Evolutionary conservation across 345 rosid species (phyloP), one percentile per base, ranked within the genome.

Genomic region (Chamaenerion angustifolium): DNA sequence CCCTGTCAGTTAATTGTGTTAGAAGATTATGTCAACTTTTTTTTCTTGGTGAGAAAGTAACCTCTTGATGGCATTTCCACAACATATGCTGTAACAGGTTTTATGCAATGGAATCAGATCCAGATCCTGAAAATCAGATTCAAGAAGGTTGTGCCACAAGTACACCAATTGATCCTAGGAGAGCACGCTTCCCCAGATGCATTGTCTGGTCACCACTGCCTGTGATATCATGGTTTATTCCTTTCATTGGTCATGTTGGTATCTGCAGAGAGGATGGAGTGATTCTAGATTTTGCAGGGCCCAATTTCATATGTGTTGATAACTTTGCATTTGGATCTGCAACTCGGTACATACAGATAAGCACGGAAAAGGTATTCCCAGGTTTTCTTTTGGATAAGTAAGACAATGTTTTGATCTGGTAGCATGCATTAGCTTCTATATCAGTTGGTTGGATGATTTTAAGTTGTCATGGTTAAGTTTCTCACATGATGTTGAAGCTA

Each of bases 161-260:
- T 48, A 50, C 64, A 74, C 71, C 64, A 46, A 80, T 90, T 59
- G 92, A 86, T 70, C 86, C 84, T 0, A 71, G 54, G 51, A 77
- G 80, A 68, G 78, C 78, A 0, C 67, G 98, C 19, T 90, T 79
- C 54, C 98, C 94, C 1, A 76, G 65, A 74, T 86, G 95, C 74
- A 69, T 90, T 53, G 95, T 90, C 16, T 90, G 98, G 98, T 66
- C 97, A 9, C 86, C 95, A 40, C 85, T 89, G 13, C 98, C 98
- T 12, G 84, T 86, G 48, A 67, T 83, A 55, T 83, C 98, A 42
- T 83, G 98, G 94, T 50, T 90, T 47, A 61, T 90, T 66, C 94
- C 95, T 57, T 86, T 90, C 72, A 70, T 90, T 6, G 98, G 94
- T 48, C 96, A 86, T 49, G 56, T 76, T 13, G 95, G 92, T 27